Base-by-base conservation (phyloP, 2,329 filamentous ascomycete genomes). In the Botrytis hyacinthi region DNA sequence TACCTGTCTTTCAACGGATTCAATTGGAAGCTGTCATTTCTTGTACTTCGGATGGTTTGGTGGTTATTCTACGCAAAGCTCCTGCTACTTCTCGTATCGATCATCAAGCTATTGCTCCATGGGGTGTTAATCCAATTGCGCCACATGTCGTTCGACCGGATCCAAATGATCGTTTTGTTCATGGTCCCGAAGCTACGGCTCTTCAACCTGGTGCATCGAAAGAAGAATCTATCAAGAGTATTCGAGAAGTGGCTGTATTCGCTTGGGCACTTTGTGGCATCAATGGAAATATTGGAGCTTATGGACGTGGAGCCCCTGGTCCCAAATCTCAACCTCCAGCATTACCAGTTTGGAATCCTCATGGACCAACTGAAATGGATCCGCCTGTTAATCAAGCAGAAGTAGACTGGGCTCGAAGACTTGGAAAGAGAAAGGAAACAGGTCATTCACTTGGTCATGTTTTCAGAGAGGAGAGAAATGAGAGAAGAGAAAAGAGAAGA, bases 11-110 rank as follows among this genome's bases (percentile, higher is more conserved):
- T 0, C 80, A 84, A 10, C 82, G 86, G 1, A 85, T 94, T 70
- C 93, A 97, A 82, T 84, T 97, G 6, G 94, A 97, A 83, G 94
- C 93, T 3, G 93, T 97, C n/a, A 91, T 97, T 8, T 97, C 94
- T 0, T 97, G 94, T 82, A 94, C 93, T 3, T 97, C 94, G 0
- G 94, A 97, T 81, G 94, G 94, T 0, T 85, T 97, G 0, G 93
- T 97, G 3, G 93, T 97, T 12, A 90, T 95, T 68, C 84, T 97
- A 22, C 89, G 94, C 73, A 89, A 88, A 76, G 93, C 93, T 37
- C 88, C 92, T 40, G 91, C 93, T 6, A 86, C 89, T 5, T 84
- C 94, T 61, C 91, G 48, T 37, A 12, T 91, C 7, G 84, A 89
- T 72, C 48, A 85, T 86, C 14, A 85, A 87, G 20, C 80, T 83